Evolutionary conservation across 495 filamentous ascomycete genomes (phyloP).

Genomic region (Staphylotrichum longicolle): DNA sequence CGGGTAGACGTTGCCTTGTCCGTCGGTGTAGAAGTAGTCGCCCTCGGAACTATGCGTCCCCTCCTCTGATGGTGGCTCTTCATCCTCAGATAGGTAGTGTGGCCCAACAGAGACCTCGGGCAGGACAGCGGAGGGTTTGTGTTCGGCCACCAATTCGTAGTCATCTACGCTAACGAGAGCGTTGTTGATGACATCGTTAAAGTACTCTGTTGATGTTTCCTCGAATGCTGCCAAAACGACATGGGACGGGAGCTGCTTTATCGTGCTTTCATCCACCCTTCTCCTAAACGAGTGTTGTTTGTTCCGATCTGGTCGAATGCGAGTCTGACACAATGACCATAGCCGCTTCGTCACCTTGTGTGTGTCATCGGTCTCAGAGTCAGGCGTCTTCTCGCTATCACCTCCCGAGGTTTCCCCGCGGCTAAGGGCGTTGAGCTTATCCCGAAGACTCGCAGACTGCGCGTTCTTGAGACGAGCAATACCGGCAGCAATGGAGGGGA

Average conservation of each 20-base stretch:
- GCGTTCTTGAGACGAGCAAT: slow-evolving; percentile 29
- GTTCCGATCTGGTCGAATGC: slow-evolving; percentile 21
- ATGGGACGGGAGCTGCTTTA: neutral
- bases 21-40: slow-evolving; percentile 33
- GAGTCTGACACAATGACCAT: slow-evolving; percentile 32
- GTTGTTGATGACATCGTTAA: neutral
- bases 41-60: slow-evolving; percentile 22
- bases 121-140: neutral
- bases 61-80: neutral
- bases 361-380: neutral
- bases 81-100: neutral
- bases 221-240: neutral
- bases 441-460: slow-evolving; percentile 26
- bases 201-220: neutral
- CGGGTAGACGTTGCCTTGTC: slow-evolving; percentile 25
- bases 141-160: neutral
- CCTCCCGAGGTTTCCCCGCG: neutral
- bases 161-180: neutral
- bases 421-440: slow-evolving; percentile 20
- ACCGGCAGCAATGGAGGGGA: slow-evolving; percentile 25
- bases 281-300: slow-evolving; percentile 5
- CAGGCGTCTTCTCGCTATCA: neutral
- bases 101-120: neutral
- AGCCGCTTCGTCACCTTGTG: slow-evolving; percentile 20
- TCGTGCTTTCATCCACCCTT: neutral